These are phyloP conservation scores for Clonostachys chloroleuca DNA, from an alignment of 2,329 filamentous ascomycete genomes.

Conservation along the genomic window DNA sequence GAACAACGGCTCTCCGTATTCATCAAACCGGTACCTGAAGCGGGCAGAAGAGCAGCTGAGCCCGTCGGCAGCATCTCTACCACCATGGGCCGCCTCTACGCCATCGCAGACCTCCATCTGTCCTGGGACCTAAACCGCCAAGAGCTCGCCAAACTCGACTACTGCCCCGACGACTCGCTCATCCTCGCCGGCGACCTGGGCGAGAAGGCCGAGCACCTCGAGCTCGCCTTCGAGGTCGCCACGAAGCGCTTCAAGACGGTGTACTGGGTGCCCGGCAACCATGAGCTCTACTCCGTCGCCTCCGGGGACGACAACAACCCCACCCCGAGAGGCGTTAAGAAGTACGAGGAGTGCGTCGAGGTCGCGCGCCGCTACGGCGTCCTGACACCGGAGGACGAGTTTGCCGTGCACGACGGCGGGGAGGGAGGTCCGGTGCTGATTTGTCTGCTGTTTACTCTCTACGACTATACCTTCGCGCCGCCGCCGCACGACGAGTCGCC, in stretches of 20 bases:
- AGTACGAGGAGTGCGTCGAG: slow-evolving; percentile 50
- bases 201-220: slow-evolving; percentile 25
- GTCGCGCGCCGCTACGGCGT: slow-evolving; percentile 46
- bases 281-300: slow-evolving; percentile 51
- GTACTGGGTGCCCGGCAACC: slow-evolving; percentile 54
- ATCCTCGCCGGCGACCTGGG: slow-evolving; percentile 29
- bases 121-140: slow-evolving; percentile 22
- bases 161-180: slow-evolving; percentile 26
- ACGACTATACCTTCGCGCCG: slow-evolving; percentile 55
- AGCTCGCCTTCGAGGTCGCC: slow-evolving; percentile 21
- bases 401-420: slow-evolving; percentile 42
- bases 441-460: slow-evolving; percentile 53
- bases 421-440: slow-evolving; percentile 41
- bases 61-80: too few species aligned
- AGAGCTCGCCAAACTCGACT: slow-evolving; percentile 17
- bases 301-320: slow-evolving; percentile 13
- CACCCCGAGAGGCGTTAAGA: slow-evolving; percentile 36
- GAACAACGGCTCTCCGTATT: too few species aligned
- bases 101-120: slow-evolving; percentile 29
- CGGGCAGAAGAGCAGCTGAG: too few species aligned
- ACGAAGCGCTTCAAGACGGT: slow-evolving; percentile 27
- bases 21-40: too few species aligned
- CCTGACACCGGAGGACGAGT: slow-evolving; percentile 52
- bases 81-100: slow-evolving; percentile 16
- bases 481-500: slow-evolving; percentile 30